Conservation (phyloP, 2,329 filamentous ascomycete genomes). For the Fusarium sp. region DNA sequence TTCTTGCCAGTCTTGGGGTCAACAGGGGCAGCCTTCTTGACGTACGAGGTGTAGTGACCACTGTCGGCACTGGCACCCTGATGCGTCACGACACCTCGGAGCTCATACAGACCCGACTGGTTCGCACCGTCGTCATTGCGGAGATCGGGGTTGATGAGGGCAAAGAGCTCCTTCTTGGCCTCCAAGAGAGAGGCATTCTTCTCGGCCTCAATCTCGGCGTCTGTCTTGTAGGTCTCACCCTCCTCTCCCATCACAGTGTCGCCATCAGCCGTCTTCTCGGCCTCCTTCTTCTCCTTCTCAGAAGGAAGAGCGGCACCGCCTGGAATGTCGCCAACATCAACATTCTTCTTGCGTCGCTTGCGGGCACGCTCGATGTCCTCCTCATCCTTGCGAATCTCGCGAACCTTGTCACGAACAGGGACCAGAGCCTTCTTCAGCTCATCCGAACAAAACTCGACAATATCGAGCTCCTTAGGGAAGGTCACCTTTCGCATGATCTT, state of each 20-base stretch:
- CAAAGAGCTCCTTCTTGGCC: constrained; percentile 89
- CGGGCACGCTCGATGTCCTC: constrained; percentile 91
- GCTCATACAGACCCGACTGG: constrained; percentile 94
- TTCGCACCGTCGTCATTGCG: constrained; percentile 85
- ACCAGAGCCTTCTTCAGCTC: constrained; percentile 84
- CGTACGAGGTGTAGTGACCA: constrained; percentile 97
- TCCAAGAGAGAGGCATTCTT: constrained; percentile 78
- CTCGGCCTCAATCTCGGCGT: constrained; percentile 92
- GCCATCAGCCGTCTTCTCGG: constrained; percentile 65
- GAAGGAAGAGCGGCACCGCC: constrained; percentile 62
- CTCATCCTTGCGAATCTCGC: constrained; percentile 94
- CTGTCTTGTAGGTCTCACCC: constrained; percentile 85
- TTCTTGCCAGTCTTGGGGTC: constrained; percentile 82
- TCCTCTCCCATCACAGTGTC: constrained; percentile 75
- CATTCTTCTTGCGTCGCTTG: constrained; percentile 85
- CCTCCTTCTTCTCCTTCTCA: constrained; percentile 64
- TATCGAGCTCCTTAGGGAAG: constrained; percentile 92
- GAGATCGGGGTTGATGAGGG: constrained; percentile 80
- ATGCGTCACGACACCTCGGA: constrained; percentile 93
- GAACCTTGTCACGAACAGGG: constrained; percentile 95
- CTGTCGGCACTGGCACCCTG: constrained; percentile 97
- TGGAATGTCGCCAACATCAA: constrained; percentile 59
- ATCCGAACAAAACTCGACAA: constrained; percentile 95
- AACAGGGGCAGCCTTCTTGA: constrained; percentile 86
- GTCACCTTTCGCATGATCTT: constrained; percentile 99